Base-by-base conservation (phyloP, 495 filamentous ascomycete genomes). In the Penicillium alfredii region DNA sequence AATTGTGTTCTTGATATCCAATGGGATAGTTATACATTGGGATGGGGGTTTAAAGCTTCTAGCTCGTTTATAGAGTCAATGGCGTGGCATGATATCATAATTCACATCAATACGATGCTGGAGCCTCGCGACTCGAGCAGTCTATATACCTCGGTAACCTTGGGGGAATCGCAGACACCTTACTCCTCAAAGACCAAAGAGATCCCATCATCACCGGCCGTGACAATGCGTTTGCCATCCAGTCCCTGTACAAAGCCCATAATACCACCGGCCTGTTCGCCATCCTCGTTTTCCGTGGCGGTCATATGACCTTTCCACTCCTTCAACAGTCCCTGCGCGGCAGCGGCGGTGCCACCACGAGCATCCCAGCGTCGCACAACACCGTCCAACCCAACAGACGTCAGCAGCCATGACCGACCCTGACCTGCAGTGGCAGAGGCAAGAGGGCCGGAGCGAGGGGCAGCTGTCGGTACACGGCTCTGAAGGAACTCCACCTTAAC, bases 401-500 rank as follows among this genome's bases (percentile, higher is more conserved):
- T 94, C 13, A 95, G 66, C 43, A 92, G 47, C 73, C 77, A 87
- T 40, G 66, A 50, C 12, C 64, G 62, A 31, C 53, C 53, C 39
- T 43, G 38, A 41, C 54, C 45, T 2, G 55, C 50, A 21, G 54
- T 28, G 38, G 62, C 42, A 33, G 51, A 33, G 6, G 52, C 44
- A 18, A 55, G 32, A 17, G 55, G 33, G 11, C 51, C 47, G 9
- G 55, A 50, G 15, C 53, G 52, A 20, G 53, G 10, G 26, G 55
- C 25, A 29, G 56, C 35, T 17, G 49, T 19, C 25, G 51, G 42
- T 6, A 53, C 30, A 19, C 47, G 33, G 44, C 63, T 66, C 35
- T 70, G 67, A 14, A 89, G 71, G 60, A 96, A 99, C 41, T 94
- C 89, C 6, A 96, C 80, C 63, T 92, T 88, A 35, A 97, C 89